phyloP scores from a whole-genome alignment of 352 stramenopile species.

The Pythium sukuiense region DNA sequence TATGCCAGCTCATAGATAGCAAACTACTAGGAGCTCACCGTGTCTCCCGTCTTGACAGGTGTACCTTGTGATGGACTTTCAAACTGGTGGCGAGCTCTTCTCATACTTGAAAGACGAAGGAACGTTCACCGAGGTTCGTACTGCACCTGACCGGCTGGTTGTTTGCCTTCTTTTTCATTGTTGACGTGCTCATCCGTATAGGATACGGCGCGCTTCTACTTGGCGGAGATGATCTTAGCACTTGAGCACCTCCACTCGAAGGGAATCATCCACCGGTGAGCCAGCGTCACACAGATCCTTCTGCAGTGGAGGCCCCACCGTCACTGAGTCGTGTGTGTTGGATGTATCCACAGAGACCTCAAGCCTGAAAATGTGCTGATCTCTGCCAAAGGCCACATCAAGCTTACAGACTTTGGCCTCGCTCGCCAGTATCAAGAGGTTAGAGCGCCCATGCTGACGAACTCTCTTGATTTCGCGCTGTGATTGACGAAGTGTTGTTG shows the following conservation, averaged over 20 bases:
- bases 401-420: slow-evolving; percentile 92
- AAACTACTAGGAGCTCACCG: slow-evolving; percentile 8
- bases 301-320: not conserved
- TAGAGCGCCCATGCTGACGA: not conserved
- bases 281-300: not conserved
- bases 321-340: not conserved
- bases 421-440: slow-evolving; percentile 69
- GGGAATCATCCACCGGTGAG: slow-evolving; percentile 82
- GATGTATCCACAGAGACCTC: slow-evolving; percentile 70
- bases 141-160: not conserved
- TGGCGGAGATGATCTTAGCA: slow-evolving; percentile 84
- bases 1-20: too few relatives aligned
- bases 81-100: slow-evolving; percentile 79
- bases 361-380: slow-evolving; percentile 94
- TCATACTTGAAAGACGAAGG: slow-evolving; percentile 68
- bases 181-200: slow-evolving; percentile 18
- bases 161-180: not conserved
- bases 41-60: slow-evolving; percentile 29
- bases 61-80: slow-evolving; percentile 65
- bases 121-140: slow-evolving; percentile 59
- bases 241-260: slow-evolving; percentile 79
- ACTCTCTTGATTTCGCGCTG: not conserved
- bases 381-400: slow-evolving; percentile 86
- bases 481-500: not conserved
- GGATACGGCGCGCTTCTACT: slow-evolving; percentile 74